Percentiles rank a stretch among this genome's conserved stretches.
Conservation (phyloP, 2,329 filamentous ascomycete genomes). For the Colletotrichum filicis region DNA sequence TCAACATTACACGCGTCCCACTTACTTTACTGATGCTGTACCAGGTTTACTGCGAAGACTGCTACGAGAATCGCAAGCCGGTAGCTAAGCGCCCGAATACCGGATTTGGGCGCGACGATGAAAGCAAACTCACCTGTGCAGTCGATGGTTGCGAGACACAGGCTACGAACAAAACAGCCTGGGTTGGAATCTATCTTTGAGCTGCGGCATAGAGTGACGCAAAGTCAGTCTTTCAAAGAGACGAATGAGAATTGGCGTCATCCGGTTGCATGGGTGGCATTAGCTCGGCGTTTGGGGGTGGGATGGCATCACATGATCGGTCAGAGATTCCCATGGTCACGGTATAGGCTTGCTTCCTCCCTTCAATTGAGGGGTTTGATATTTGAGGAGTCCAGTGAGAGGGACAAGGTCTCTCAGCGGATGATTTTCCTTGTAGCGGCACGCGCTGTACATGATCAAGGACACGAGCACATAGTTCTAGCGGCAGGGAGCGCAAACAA, state of each 20-base stretch:
- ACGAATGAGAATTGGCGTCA: constrained; percentile 18
- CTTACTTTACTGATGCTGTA: neutral
- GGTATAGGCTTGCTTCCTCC: constrained; percentile 29
- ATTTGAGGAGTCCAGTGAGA: neutral
- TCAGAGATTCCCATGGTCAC: constrained; percentile 23
- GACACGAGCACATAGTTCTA: neutral
- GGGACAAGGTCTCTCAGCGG: neutral
- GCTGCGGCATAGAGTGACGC: neutral
- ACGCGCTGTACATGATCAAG: constrained; percentile 1
- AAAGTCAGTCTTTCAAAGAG: constrained; percentile 57
- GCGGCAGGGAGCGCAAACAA: neutral
- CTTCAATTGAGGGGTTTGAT: neutral
- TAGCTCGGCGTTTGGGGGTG: constrained; percentile 32
- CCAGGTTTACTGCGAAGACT: constrained; percentile 72
- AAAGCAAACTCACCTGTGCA: constrained; percentile 58
- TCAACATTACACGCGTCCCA: constrained; percentile 43
- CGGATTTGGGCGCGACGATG: constrained; percentile 27
- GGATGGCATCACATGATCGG: constrained; percentile 6
- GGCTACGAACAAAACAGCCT: constrained; percentile 63
- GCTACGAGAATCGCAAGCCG: constrained; percentile 66
- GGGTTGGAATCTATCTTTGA: constrained; percentile 70
- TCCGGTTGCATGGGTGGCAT: constrained; percentile 28
- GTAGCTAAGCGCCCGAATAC: constrained; percentile 44
- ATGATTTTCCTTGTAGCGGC: neutral
- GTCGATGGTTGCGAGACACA: constrained; percentile 68